Percentiles rank a stretch among this genome's conserved stretches.
phyloP scores from a whole-genome alignment of 23 red algal species.

The Agarophyton chilense region DNA sequence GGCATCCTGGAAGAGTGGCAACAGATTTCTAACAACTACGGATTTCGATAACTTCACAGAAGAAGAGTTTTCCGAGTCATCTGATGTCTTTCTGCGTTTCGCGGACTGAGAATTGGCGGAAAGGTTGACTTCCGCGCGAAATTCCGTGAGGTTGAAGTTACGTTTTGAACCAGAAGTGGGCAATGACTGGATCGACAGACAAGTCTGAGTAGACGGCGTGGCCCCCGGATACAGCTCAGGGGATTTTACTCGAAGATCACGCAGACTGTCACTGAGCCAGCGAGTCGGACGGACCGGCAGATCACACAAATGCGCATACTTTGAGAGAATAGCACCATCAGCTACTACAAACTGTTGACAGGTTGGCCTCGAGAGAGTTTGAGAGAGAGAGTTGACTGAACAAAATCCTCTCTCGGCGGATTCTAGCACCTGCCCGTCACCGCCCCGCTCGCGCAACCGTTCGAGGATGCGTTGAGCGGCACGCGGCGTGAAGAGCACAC shows the following conservation, averaged over 20 bases:
- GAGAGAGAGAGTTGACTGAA: background rate
- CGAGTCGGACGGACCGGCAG: conserved; percentile 11
- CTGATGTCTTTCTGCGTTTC: background rate
- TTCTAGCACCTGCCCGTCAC: background rate
- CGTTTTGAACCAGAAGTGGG: background rate
- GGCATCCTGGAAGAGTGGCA: background rate
- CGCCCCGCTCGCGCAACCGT: conserved; percentile 29
- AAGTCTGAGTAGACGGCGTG: background rate
- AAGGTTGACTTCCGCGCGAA: background rate
- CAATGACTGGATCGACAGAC: background rate
- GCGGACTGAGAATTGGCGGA: background rate
- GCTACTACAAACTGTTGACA: conserved; percentile 18
- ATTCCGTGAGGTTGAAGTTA: background rate
- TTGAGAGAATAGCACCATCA: conserved; percentile 15
- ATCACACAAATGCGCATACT: conserved; percentile 28
- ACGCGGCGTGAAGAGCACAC: conserved; percentile 32
- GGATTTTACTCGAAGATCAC: conserved; percentile 41
- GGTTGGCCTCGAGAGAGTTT: background rate
- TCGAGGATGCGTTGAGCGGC: conserved; percentile 7
- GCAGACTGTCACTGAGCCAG: conserved; percentile 47
- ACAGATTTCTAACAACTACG: background rate
- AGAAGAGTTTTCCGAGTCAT: background rate
- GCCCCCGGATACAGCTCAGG: background rate
- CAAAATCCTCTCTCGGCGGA: conserved; percentile 23
- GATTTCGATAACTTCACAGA: background rate